Conservation (phyloP, 1,139 yeast species). For the Williopsis jadinii region DNA sequence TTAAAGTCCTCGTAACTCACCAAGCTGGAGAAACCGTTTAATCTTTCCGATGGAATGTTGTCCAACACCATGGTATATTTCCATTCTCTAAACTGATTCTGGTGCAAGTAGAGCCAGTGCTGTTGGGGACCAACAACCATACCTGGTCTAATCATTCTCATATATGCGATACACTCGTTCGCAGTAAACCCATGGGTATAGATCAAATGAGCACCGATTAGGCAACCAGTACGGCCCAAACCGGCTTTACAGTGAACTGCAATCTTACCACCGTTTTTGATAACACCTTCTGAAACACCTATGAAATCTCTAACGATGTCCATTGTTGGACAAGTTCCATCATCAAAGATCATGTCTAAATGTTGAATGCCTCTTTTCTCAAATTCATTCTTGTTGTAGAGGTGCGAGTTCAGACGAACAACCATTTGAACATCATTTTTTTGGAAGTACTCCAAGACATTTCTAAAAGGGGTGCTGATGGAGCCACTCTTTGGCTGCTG, state of each 20-base stretch:
- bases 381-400: slow-evolving; percentile 80
- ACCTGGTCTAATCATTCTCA: slow-evolving; percentile 95
- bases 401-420: slow-evolving; percentile 84
- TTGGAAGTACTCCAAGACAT: slow-evolving; percentile 71
- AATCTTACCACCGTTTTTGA: slow-evolving; percentile 76
- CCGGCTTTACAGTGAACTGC: slow-evolving; percentile 99
- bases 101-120: slow-evolving; percentile 95
- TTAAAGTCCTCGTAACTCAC: slow-evolving; percentile 35
- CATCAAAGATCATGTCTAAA: slow-evolving; percentile 92
- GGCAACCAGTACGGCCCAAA: slow-evolving; percentile 93
- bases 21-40: slow-evolving; percentile 74
- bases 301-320: slow-evolving; percentile 86
- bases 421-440: slow-evolving; percentile 77
- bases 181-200: slow-evolving; percentile 97
- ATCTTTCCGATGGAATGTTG: slow-evolving; percentile 57
- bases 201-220: slow-evolving; percentile 93
- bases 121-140: slow-evolving; percentile 99
- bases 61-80: slow-evolving; percentile 85
- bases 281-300: slow-evolving; percentile 91
- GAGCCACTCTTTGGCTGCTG: slow-evolving; percentile 39
- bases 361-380: slow-evolving; percentile 81
- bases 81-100: slow-evolving; percentile 95
- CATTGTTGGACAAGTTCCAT: slow-evolving; percentile 95
- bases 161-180: slow-evolving; percentile 89
- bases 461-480: slow-evolving; percentile 66